phyloP scores from a whole-genome alignment of 2,329 filamentous ascomycete species.

The Nothophoma quercina region DNA sequence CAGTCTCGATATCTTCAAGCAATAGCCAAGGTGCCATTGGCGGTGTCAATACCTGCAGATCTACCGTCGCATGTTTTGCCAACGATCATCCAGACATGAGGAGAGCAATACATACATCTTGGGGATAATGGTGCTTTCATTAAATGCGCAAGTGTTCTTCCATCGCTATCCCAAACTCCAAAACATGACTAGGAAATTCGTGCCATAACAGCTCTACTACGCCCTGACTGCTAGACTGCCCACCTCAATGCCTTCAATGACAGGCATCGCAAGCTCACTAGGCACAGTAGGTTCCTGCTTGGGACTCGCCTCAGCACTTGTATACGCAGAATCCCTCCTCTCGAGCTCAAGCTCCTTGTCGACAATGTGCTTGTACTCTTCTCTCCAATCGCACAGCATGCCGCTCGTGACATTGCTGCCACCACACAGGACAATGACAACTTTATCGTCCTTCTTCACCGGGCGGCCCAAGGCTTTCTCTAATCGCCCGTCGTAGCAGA shows the following conservation, averaged over 20 bases:
- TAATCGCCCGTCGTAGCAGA: slow-evolving; percentile 70
- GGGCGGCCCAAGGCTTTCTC: slow-evolving; percentile 66
- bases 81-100: too few species aligned
- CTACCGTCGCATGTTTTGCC: too few species aligned
- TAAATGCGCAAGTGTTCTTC: not conserved
- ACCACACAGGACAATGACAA: slow-evolving; percentile 88
- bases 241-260: slow-evolving; percentile 17
- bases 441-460: slow-evolving; percentile 70
- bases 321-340: slow-evolving; percentile 27
- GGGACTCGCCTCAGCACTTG: slow-evolving; percentile 15
- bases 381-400: slow-evolving; percentile 59
- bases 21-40: too few species aligned
- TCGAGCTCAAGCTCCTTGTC: slow-evolving; percentile 27
- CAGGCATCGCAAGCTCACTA: slow-evolving; percentile 9
- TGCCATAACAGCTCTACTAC: not conserved
- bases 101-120: too few species aligned
- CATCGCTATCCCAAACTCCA: slow-evolving; percentile 14
- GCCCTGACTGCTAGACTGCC: slow-evolving; percentile 6
- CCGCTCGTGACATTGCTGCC: slow-evolving; percentile 61
- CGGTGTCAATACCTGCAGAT: too few species aligned
- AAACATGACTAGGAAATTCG: not conserved
- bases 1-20: too few species aligned
- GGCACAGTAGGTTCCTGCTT: slow-evolving; percentile 5
- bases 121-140: too few species aligned
- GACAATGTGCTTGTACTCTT: slow-evolving; percentile 46